Base-by-base conservation (phyloP, 805 yeast species). In the Isabelozyma gotoi region DNA sequence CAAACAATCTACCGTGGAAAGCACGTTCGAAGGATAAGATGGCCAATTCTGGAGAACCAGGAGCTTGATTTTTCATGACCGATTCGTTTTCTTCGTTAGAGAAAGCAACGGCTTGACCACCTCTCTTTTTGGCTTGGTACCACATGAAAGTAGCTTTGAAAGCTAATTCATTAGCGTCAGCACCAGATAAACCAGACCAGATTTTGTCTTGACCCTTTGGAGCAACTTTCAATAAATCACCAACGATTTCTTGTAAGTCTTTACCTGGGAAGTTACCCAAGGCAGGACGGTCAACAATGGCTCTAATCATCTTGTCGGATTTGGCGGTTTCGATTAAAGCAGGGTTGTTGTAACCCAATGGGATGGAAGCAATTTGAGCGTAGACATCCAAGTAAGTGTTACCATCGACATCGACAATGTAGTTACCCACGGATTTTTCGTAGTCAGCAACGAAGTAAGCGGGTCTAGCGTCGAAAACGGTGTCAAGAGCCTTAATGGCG, bases 1-100 rank as follows among this genome's bases (percentile, higher is more conserved):
- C 98, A 71, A 91, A 89, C 50, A 90, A 71, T 69, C 98, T 82
- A 51, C 98, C 98, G 64, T 91, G 98, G 86, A 91, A 92, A 21
- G 94, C 94, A 52, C 81, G 77, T 66, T 83, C 82, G 71, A 91
- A 91, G 4, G 97, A 89, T 52, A 92, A 61, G 48, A 91, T 85
- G 40, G 96, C 89, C 54, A 87, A 68, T 31, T 85, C 86, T 29
- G 97, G 96, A 38, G 96, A 78, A 45, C 97, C 97, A 41, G 98
- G 98, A 19, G 88, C 78, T 54, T 76, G 71, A 66, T 89, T 89
- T 51, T 77, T 70, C 97, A 91, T 91, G 45, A 84, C 84, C 3
- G 91, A 69, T 15, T 54, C 64, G 62, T 79, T 77, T 68, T 91
- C 97, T 59, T 84, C 88, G 8, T 63, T 59, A 5, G 91, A 63